These are phyloP conservation scores for Pseudogymnoascus pannorum DNA, from an alignment of 2,329 filamentous ascomycete genomes.

Conservation along the genomic window DNA sequence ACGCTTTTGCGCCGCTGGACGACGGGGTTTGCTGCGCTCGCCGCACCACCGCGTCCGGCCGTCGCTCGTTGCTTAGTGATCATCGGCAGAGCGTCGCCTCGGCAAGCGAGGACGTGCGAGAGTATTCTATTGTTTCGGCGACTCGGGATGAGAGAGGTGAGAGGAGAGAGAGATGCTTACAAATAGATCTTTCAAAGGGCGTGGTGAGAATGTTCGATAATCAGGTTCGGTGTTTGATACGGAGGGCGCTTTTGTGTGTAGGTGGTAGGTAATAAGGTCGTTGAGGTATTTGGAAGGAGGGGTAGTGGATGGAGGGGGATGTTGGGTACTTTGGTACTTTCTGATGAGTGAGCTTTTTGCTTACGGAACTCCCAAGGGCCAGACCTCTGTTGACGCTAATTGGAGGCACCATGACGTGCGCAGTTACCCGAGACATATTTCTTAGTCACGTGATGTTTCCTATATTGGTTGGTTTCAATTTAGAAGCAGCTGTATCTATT, in stretches of 20 bases:
- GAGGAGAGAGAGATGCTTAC: neutral
- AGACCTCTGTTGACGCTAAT: neutral
- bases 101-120: neutral
- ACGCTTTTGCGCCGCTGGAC: neutral
- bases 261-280: neutral
- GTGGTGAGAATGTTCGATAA: constrained; percentile 4
- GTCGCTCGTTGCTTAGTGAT: constrained; percentile 5
- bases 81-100: neutral
- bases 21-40: neutral
- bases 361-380: neutral
- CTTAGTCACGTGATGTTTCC: neutral
- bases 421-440: neutral
- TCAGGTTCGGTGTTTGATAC: neutral
- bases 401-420: neutral
- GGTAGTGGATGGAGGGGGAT: neutral
- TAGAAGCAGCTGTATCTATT: neutral
- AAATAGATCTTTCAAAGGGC: neutral
- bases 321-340: constrained; percentile 1
- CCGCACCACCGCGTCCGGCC: neutral
- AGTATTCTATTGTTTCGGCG: neutral
- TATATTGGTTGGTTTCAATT: too few species aligned
- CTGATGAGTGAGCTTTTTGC: constrained; percentile 3
- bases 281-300: constrained; percentile 5
- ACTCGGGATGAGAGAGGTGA: neutral
- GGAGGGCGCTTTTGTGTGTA: neutral